A percentile compares a stretch with the other conserved stretches of the same genome.
Conservation (phyloP, 2,329 filamentous ascomycete species). For the Thielaviopsis ethacetica region DNA sequence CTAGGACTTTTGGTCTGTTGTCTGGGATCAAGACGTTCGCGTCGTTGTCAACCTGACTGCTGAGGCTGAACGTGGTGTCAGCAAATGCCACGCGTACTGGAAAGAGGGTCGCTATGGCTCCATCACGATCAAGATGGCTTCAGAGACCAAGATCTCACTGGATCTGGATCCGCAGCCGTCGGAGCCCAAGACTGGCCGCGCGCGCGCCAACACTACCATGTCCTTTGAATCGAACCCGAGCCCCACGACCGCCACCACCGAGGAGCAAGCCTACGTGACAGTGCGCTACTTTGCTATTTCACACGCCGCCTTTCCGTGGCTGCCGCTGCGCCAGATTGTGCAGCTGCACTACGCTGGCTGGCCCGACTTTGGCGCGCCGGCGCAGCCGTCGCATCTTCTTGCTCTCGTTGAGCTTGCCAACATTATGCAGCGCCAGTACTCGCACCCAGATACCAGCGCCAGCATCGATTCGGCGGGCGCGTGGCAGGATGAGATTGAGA, state of each 20-base stretch:
- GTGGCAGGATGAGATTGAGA: conserved; percentile 40
- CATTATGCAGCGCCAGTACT: conserved; percentile 46
- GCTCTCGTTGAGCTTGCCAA: conserved; percentile 81
- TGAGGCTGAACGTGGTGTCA: conserved; percentile 78
- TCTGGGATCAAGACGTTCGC: conserved; percentile 93
- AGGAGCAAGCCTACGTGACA: conserved; percentile 58
- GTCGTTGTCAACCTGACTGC: conserved; percentile 95
- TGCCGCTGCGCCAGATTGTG: conserved; percentile 77
- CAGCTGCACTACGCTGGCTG: conserved; percentile 92
- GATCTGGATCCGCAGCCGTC: conserved; percentile 34
- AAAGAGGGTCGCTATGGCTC: conserved; percentile 59
- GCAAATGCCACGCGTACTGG: conserved; percentile 96
- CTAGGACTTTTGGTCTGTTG: conserved; percentile 91
- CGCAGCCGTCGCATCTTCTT: conserved; percentile 72
- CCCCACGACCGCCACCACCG: conserved; percentile 13
- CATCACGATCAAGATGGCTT: conserved; percentile 58
- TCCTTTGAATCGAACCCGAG: conserved; percentile 11
- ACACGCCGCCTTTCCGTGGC: conserved; percentile 62
- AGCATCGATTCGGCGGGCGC: conserved; percentile 20
- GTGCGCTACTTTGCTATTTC: conserved; percentile 77
- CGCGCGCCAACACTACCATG: conserved; percentile 20
- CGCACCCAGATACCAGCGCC: conserved; percentile 26
- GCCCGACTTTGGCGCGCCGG: conserved; percentile 91
- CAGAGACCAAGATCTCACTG: conserved; percentile 67
- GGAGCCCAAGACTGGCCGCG: conserved; percentile 21